These are phyloP conservation scores for Thuja plicata DNA, from an alignment of 83 land plant species.

Conservation along the genomic window DNA sequence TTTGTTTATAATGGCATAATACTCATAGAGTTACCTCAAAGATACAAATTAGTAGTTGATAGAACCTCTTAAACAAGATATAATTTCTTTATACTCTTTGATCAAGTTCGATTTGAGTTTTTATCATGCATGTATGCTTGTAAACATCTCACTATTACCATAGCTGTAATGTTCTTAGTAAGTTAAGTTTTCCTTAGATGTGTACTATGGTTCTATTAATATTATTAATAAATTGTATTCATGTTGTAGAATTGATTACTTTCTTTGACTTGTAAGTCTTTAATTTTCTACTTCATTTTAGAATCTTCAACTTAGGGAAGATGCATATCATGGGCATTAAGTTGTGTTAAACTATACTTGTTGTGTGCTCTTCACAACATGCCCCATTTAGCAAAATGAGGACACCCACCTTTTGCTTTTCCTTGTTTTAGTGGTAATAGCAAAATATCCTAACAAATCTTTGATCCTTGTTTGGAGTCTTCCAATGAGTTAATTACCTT, in stretches of 20 bases:
- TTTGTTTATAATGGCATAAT: not conserved
- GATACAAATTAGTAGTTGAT: not conserved
- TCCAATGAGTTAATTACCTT: no score
- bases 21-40: not conserved
- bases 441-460: no score
- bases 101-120: not conserved
- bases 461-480: no score
- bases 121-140: not conserved
- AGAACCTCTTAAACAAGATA: not conserved
- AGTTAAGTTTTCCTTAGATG: not conserved
- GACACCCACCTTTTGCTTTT: no score
- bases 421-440: no score
- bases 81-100: not conserved
- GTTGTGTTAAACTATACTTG: not conserved
- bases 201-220: not conserved
- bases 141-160: not conserved
- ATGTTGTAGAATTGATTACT: not conserved
- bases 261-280: not conserved
- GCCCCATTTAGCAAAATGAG: no score
- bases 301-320: not conserved
- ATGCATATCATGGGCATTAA: not conserved
- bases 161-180: not conserved
- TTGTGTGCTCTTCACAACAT: no score
- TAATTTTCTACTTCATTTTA: not conserved
- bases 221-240: not conserved